phyloP scores from a whole-genome alignment of 495 filamentous ascomycete genomes.

The Neurospora sp. region DNA sequence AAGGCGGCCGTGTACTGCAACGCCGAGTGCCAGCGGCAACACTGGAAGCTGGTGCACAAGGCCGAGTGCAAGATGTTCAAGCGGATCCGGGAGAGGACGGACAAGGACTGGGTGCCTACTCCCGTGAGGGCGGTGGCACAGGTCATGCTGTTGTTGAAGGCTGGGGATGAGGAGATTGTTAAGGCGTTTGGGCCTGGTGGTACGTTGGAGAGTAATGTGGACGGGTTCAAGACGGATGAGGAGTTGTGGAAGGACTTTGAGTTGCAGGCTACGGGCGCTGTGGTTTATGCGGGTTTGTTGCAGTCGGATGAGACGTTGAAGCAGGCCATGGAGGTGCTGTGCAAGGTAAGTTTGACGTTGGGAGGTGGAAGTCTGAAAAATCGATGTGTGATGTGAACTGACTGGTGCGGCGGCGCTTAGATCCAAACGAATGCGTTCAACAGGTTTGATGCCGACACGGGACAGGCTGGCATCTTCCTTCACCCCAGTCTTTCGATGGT shows the following conservation, averaged over 20 bases:
- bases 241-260: constrained; percentile 28
- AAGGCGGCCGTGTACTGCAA: constrained; percentile 42
- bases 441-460: constrained; percentile 28
- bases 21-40: constrained; percentile 40
- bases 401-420: constrained; percentile 11
- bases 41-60: constrained; percentile 46
- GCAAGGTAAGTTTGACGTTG: constrained; percentile 24
- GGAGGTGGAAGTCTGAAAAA: background rate
- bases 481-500: constrained; percentile 37
- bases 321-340: constrained; percentile 27
- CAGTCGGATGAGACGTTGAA: constrained; percentile 14
- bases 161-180: constrained; percentile 1
- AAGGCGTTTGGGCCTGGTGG: constrained; percentile 18
- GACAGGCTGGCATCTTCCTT: constrained; percentile 30
- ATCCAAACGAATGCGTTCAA: constrained; percentile 40
- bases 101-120: constrained; percentile 33
- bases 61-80: constrained; percentile 38
- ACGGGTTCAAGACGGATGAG: constrained; percentile 13
- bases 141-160: constrained; percentile 24
- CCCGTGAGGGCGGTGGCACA: constrained; percentile 37
- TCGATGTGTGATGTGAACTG: background rate
- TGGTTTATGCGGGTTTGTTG: constrained; percentile 27
- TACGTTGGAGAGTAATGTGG: constrained; percentile 29
- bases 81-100: constrained; percentile 14
- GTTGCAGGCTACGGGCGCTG: constrained; percentile 36